Conservation (phyloP, 1,284 basidiomycete genomes). For the Heterobasidion irregulare region DNA sequence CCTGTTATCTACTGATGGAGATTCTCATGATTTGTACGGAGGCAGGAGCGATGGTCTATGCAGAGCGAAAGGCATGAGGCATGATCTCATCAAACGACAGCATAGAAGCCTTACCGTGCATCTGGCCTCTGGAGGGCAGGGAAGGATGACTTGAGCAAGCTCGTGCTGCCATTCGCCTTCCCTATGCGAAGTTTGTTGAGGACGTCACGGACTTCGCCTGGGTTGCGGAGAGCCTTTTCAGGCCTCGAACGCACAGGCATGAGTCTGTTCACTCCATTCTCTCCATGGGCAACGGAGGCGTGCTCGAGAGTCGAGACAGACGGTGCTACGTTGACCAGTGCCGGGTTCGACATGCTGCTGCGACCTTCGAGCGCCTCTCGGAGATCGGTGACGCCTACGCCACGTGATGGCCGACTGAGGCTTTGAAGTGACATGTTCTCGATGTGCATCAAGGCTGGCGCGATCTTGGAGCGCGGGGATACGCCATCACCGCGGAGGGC, state of each 20-base stretch:
- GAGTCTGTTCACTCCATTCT: constrained; percentile 27
- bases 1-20: neutral
- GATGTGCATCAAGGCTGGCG: constrained; percentile 80
- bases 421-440: constrained; percentile 82
- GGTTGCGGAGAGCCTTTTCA: constrained; percentile 41
- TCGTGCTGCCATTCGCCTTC: constrained; percentile 46
- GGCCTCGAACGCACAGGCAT: constrained; percentile 43
- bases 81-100: neutral
- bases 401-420: constrained; percentile 62
- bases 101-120: constrained; percentile 21
- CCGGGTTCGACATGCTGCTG: constrained; percentile 69
- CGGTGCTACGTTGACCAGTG: constrained; percentile 42
- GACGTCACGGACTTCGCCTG: constrained; percentile 73
- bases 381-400: constrained; percentile 79
- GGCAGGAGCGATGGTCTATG: constrained; percentile 17
- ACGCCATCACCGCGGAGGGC: constrained; percentile 54
- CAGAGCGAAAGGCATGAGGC: neutral
- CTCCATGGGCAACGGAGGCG: constrained; percentile 39
- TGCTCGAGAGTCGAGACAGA: constrained; percentile 73
- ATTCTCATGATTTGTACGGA: constrained; percentile 19
- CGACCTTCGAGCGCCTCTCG: constrained; percentile 81
- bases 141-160: constrained; percentile 61
- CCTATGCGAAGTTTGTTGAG: constrained; percentile 72
- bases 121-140: constrained; percentile 35
- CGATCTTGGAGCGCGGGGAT: constrained; percentile 68